Percentiles rank a stretch among this genome's conserved stretches.
Conservation (phyloP, 2,329 filamentous ascomycete genomes). For the Beauveria australis region DNA sequence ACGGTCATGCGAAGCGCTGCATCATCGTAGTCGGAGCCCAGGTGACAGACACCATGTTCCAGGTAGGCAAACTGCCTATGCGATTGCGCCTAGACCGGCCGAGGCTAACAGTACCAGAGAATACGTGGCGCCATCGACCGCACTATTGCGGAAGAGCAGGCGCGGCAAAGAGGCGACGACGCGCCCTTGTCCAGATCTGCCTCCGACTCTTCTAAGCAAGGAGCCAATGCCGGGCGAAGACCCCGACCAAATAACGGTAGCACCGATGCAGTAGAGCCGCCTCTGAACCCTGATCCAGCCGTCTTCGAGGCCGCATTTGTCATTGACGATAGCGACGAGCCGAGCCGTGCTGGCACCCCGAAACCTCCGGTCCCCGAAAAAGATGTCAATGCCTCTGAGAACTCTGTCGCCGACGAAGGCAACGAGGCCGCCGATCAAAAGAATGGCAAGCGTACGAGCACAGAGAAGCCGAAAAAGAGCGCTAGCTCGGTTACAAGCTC, state of each 20-base stretch:
- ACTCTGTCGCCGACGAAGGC: conserved; percentile 14
- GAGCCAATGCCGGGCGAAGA: conserved; percentile 22
- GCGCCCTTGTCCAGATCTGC: conserved; percentile 32
- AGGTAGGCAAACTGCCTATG: not conserved
- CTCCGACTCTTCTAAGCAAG: conserved; percentile 31
- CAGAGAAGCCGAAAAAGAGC: conserved; percentile 12
- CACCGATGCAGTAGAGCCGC: conserved; percentile 29
- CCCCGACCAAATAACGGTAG: conserved; percentile 32
- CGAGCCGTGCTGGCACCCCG: conserved; percentile 54
- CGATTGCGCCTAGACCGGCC: not conserved
- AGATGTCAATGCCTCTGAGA: conserved; percentile 17
- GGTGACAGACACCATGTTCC: conserved; percentile 8
- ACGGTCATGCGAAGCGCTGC: conserved; percentile 2
- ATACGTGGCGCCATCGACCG: conserved; percentile 79
- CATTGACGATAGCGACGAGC: conserved; percentile 72
- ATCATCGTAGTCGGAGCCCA: not conserved
- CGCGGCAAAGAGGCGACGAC: conserved; percentile 56
- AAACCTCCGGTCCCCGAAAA: conserved; percentile 32
- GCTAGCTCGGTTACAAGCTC: conserved; percentile 10
- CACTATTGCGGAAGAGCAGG: conserved; percentile 86
- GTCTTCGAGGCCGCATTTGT: conserved; percentile 83
- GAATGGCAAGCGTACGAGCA: conserved; percentile 10
- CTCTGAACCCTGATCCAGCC: conserved; percentile 64
- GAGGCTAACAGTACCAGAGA: conserved; percentile 43
- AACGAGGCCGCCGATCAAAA: conserved; percentile 12